Conservation (phyloP, 2,329 filamentous ascomycete species). For the Lachnellula suecica region DNA sequence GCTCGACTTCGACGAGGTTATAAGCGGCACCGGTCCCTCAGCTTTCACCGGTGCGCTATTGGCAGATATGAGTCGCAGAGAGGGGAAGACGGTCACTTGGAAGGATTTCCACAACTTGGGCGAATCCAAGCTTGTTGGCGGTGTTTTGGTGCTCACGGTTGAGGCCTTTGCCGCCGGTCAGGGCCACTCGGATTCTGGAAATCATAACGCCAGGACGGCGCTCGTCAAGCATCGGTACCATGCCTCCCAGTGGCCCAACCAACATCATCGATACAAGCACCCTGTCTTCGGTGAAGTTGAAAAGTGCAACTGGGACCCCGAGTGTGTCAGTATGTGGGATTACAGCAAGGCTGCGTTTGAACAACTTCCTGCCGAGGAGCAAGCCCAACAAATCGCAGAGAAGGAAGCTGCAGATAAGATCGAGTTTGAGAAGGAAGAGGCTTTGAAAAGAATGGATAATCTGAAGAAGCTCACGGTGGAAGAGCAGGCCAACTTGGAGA, state of each 20-base stretch:
- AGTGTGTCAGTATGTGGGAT: conserved; percentile 67
- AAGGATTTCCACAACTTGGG: conserved; percentile 63
- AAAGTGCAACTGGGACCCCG: conserved; percentile 66
- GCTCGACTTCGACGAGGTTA: conserved; percentile 71
- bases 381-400: conserved; percentile 41
- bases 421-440: neutral
- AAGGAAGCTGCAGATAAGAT: conserved; percentile 21
- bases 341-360: conserved; percentile 61
- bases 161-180: conserved; percentile 73
- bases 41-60: conserved; percentile 68
- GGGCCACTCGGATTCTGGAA: conserved; percentile 71
- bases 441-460: neutral
- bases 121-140: conserved; percentile 64
- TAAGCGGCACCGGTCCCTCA: conserved; percentile 70
- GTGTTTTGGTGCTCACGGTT: conserved; percentile 66
- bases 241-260: conserved; percentile 68
- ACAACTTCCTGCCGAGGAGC: conserved; percentile 56
- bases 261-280: conserved; percentile 65
- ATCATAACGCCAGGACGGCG: conserved; percentile 63
- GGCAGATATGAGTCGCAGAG: conserved; percentile 56
- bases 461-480: neutral
- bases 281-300: conserved; percentile 71
- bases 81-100: conserved; percentile 54
- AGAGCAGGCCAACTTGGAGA: neutral
- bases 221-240: conserved; percentile 75